phyloP scores from a whole-genome alignment of 177 flowering plant genomes.

The Vitis hybrid region DNA sequence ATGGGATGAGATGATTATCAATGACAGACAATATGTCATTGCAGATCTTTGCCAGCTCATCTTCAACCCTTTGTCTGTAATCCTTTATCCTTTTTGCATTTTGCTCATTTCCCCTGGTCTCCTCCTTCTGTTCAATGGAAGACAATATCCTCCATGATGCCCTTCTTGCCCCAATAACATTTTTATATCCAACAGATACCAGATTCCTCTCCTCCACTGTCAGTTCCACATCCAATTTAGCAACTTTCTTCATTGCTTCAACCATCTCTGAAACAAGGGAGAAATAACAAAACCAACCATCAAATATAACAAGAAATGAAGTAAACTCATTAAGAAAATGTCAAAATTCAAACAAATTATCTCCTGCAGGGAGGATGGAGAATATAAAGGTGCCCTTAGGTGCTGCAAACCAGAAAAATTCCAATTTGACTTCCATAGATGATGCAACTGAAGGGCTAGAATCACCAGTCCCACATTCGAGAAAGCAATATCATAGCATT shows the following conservation, averaged over 20 bases:
- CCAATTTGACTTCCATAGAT: too few relatives aligned
- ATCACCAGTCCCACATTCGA: too few relatives aligned
- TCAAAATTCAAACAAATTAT: too few relatives aligned
- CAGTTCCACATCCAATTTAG: conserved; percentile 47
- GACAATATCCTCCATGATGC: conserved; percentile 60
- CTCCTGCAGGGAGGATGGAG: too few relatives aligned
- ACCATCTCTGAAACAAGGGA: conserved; percentile 42
- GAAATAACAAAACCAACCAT: neutral
- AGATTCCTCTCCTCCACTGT: conserved; percentile 52
- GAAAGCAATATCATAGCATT: too few relatives aligned
- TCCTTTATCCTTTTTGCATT: conserved; percentile 43
- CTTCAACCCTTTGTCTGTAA: conserved; percentile 50
- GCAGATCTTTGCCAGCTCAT: conserved; percentile 51
- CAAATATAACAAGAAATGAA: neutral
- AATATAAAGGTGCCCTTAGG: too few relatives aligned
- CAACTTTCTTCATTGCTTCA: conserved; percentile 50
- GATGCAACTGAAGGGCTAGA: too few relatives aligned
- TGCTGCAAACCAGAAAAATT: too few relatives aligned
- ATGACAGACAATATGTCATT: conserved; percentile 40
- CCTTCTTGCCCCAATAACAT: conserved; percentile 54
- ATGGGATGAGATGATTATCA: conserved; percentile 50
- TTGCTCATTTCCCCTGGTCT: conserved; percentile 39
- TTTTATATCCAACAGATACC: conserved; percentile 52
- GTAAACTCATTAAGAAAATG: neutral
- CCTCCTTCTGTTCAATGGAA: conserved; percentile 60